Evolutionary conservation across 768 basidiomycete genomes (phyloP), one percentile per base, ranked within the genome.

Genomic region (Xerocomus potaroensis): DNA sequence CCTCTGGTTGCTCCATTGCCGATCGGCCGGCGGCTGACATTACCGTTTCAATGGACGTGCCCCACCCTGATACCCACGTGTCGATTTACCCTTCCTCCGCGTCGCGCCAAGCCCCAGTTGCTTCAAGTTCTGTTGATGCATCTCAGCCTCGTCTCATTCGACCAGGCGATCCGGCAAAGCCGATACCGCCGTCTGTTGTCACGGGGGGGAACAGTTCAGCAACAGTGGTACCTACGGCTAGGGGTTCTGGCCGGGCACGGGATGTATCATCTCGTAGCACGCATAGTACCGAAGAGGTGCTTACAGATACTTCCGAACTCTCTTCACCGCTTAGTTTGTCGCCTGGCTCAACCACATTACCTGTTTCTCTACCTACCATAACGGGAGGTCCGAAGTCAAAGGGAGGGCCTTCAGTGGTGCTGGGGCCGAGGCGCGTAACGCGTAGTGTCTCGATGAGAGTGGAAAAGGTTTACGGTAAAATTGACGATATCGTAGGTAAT

Each of bases 391-490:
- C 58, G 56, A 63, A 50, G 5, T 53, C 39, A n/a, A 61, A 43
- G 31, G 50, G 41, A 45, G 53, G 45, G 24, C 48, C 55, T 26
- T 53, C 49, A 1, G n/a, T 15, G 18, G 47, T 43, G 11, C 43
- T 40, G 9, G 50, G 43, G 14, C n/a, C 49, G 19, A 58, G 47
- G 31, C 65, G 61, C 6, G 24, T 66, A 11, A 65, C 64, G 11
- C 51, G 64, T 23, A 65, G 64, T 26, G 46, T 55, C 8, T 67
- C 63, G 14, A 37, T 67, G 53, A 67, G 52, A 39, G 52, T 57
- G 24, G 46, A 54, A 38, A 46, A 42, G 8, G 36, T 45, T 21
- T 52, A 48, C 32, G 18, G 40, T 14, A 46, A 38, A 27, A 19
- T 16, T 11, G 41, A 53, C 18, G 42, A 37, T 37, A 15, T 16